Base-by-base conservation (phyloP, 345 rosid species). In the Salix arbutifolia region DNA sequence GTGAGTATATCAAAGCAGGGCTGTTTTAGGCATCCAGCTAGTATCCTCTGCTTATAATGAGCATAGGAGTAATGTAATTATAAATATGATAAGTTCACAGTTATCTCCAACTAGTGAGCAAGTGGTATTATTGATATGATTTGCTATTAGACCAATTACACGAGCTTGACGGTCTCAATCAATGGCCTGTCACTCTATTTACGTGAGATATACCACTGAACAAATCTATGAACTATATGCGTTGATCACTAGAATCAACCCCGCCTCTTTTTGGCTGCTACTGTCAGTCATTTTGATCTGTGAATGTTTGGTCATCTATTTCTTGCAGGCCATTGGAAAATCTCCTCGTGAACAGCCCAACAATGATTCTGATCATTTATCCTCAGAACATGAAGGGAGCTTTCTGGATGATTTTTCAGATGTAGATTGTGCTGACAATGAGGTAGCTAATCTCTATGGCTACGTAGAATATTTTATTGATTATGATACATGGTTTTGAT, bases 261-360 rank as follows among this genome's bases (percentile, higher is more conserved):
- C 50, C n/a, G 46, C 18, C 25, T 53, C 13, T 37, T 69, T 17
- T 19, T 58, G 53, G 23, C 31, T 56, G 35, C 42, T 76, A 40
- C 38, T 38, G 5, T 53, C 14, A 8, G 33, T 35, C 13, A 33
- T 33, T 48, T 44, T 30, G 26, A 46, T 9, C 30, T 64, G 58
- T 26, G 58, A 3, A 58, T 72, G 13, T 31, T 5, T 48, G 60
- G 35, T 70, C 31, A 11, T 25, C 71, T 66, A 37, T 17, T 33
- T 60, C 3, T 78, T 86, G 79, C 85, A 92, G 97, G 94, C 84
- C 40, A 82, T 86, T 82, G 89, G 87, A 76, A 81, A 79, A 46
- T 71, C 84, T 79, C 85, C 90, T 67, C 71, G 69, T 16, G 84
- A 73, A 37, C 84, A 82, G 81, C 79, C 72, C 18, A 58, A 40